phyloP scores from a whole-genome alignment of 495 filamentous ascomycete species.

The Lophium mytilinum region DNA sequence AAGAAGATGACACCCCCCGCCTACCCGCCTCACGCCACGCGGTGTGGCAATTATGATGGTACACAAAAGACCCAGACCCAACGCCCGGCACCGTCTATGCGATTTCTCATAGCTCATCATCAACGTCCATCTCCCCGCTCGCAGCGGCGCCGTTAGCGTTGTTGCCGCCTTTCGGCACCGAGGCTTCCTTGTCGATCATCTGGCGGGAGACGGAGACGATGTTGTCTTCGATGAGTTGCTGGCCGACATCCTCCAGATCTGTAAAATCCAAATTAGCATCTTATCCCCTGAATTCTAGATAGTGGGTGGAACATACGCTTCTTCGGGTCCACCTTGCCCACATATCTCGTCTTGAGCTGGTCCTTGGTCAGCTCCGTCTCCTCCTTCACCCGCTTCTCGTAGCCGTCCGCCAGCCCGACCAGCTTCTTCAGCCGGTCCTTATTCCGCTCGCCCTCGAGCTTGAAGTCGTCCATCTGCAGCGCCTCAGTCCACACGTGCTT shows the following conservation, averaged over 20 bases:
- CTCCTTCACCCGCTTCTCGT: constrained; percentile 97
- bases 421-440: constrained; percentile 78
- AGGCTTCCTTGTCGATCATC: constrained; percentile 99
- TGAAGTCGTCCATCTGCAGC: constrained; percentile 94
- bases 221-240: constrained; percentile 95
- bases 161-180: constrained; percentile 45
- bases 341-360: constrained; percentile 96
- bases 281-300: not conserved
- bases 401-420: constrained; percentile 84
- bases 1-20: no score
- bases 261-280: constrained; percentile 24
- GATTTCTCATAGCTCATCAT: constrained; percentile 35
- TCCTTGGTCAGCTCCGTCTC: constrained; percentile 96
- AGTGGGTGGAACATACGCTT: constrained; percentile 55
- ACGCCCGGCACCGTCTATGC: not conserved
- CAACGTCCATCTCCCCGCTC: constrained; percentile 39
- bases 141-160: constrained; percentile 48
- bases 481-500: constrained; percentile 99
- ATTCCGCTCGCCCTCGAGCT: constrained; percentile 71
- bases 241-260: constrained; percentile 91
- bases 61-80: not conserved
- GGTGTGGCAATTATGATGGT: not conserved
- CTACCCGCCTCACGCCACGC: no score
- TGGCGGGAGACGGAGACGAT: constrained; percentile 92
- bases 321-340: constrained; percentile 97